Conservation (phyloP, 1,139 yeast species). For the Kluyveromyces marxianus region DNA sequence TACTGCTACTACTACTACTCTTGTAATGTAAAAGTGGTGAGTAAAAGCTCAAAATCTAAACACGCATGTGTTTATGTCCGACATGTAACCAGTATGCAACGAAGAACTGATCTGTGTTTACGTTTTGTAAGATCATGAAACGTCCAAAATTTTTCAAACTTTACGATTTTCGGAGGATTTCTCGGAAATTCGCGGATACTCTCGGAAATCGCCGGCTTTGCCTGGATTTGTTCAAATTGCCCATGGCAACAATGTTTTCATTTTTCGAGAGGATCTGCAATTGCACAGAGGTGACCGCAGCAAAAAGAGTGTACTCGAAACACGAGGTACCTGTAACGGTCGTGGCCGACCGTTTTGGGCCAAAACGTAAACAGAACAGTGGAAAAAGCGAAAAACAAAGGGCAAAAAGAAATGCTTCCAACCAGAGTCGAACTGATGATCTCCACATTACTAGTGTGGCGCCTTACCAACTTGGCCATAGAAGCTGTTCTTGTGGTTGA, state of each 20-base stretch:
- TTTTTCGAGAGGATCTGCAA: too few species aligned
- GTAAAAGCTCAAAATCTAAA: too few species aligned
- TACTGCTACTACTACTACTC: too few species aligned
- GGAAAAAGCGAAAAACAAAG: background rate
- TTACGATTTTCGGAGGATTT: too few species aligned
- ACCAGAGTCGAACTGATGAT: constrained; percentile 18
- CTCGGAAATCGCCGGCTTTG: too few species aligned
- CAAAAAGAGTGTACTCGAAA: background rate
- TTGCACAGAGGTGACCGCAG: too few species aligned
- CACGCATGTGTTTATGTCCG: too few species aligned
- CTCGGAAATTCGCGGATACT: too few species aligned
- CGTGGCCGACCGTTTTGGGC: background rate
- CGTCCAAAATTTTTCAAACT: background rate
- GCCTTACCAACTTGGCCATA: constrained; percentile 19
- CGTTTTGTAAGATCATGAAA: background rate
- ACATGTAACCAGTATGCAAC: too few species aligned
- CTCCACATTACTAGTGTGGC: constrained; percentile 19
- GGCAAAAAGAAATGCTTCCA: constrained; percentile 11
- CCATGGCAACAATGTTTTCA: too few species aligned
- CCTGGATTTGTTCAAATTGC: too few species aligned
- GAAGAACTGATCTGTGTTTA: background rate
- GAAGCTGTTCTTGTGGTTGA: constrained; percentile 7
- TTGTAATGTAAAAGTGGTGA: too few species aligned
- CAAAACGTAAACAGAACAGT: background rate
- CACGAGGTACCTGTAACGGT: background rate